Evolutionary conservation across 345 rosid genomes (phyloP).

Genomic region (Citrus inodora): DNA sequence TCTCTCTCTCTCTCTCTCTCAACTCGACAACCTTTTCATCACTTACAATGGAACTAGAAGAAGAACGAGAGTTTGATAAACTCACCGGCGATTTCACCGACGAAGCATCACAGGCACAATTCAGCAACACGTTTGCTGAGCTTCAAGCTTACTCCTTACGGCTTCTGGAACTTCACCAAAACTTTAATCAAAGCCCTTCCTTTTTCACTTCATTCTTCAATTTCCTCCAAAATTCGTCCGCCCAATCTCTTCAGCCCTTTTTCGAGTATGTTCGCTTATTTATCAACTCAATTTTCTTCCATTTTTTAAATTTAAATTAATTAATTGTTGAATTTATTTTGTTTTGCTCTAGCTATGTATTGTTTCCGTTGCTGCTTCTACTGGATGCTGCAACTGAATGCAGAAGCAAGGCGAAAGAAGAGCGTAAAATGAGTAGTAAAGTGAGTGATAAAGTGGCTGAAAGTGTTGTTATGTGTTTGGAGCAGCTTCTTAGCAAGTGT

Average conservation of each 20-base stretch:
- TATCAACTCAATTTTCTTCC: not conserved
- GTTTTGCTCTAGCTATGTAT: constrained; percentile 57
- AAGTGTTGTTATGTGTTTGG: constrained; percentile 71
- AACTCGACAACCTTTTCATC: not conserved
- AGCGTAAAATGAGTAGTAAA: constrained; percentile 21
- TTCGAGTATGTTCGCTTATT: constrained; percentile 48
- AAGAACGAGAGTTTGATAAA: constrained; percentile 18
- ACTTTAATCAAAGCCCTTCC: constrained; percentile 42
- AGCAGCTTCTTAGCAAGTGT: constrained; percentile 74
- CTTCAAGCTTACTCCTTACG: constrained; percentile 56
- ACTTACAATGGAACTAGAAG: constrained; percentile 6
- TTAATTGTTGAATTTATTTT: too few species aligned
- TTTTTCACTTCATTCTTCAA: constrained; percentile 46
- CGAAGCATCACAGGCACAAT: constrained; percentile 19
- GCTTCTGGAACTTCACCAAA: constrained; percentile 63
- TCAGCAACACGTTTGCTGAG: constrained; percentile 38
- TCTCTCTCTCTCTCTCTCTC: accelerated
- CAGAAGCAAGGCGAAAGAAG: constrained; percentile 35
- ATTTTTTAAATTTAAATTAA: not conserved
- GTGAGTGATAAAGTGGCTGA: constrained; percentile 85
- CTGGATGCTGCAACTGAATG: constrained; percentile 68
- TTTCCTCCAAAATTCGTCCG: constrained; percentile 47
- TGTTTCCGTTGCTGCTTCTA: constrained; percentile 79
- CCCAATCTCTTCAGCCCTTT: constrained; percentile 64
- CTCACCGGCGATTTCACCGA: constrained; percentile 25